Conservation (phyloP, 768 basidiomycete species). For the Tephrocybe sp. region DNA sequence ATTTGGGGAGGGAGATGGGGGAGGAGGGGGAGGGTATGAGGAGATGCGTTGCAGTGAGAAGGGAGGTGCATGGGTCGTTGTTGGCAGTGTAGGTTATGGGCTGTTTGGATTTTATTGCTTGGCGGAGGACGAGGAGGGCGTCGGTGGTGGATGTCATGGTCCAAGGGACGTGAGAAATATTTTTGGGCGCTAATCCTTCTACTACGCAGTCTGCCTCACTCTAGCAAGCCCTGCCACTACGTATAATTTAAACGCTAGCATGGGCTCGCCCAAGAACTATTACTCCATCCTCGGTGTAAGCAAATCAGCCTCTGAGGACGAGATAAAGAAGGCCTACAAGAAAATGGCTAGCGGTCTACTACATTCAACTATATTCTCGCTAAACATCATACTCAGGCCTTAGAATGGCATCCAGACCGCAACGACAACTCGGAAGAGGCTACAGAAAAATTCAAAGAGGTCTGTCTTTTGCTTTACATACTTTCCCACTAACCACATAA, state of each 20-base stretch:
- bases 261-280: constrained; percentile 85
- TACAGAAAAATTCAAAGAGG: constrained; percentile 90
- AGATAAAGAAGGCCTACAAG: constrained; percentile 94
- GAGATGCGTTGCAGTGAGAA: constrained; percentile 65
- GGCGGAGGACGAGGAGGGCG: constrained; percentile 55
- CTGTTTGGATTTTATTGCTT: constrained; percentile 58
- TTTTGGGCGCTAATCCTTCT: too few species aligned
- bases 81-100: constrained; percentile 49
- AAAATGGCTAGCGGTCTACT: constrained; percentile 84
- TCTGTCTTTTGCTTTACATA: constrained; percentile 24
- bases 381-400: constrained; percentile 54
- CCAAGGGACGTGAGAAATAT: too few species aligned
- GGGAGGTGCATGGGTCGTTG: constrained; percentile 42
- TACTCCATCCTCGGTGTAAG: constrained; percentile 80
- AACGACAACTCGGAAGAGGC: constrained; percentile 86
- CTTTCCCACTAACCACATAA: background rate
- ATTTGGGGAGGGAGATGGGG: constrained; percentile 61
- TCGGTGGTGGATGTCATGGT: too few species aligned
- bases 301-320: constrained; percentile 76
- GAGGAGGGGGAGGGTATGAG: constrained; percentile 51
- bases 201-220: too few species aligned
- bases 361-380: background rate
- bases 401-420: constrained; percentile 96
- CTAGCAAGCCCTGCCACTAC: too few species aligned
- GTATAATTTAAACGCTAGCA: too few species aligned